These are phyloP conservation scores for Xylaria sp. DNA, from an alignment of 2,329 filamentous ascomycete species.

Conservation along the genomic window DNA sequence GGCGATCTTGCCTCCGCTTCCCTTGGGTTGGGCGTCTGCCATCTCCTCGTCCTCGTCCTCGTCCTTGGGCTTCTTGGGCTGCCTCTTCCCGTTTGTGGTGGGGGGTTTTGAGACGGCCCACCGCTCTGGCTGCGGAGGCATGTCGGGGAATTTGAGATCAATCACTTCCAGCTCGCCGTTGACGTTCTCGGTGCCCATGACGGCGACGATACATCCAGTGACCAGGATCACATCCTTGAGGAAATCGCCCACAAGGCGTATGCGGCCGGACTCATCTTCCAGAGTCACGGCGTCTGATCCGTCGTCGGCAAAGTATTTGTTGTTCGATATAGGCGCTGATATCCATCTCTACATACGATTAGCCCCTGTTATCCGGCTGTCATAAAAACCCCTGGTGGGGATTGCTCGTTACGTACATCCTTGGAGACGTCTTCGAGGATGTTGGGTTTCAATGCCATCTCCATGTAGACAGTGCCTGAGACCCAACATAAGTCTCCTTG, in stretches of 20 bases:
- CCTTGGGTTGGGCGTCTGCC: conserved; percentile 53
- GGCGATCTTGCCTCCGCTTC: conserved; percentile 70
- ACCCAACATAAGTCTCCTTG: conserved; percentile 98
- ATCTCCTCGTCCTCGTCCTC: conserved; percentile 68
- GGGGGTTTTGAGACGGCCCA: conserved; percentile 74
- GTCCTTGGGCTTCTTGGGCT: conserved; percentile 51
- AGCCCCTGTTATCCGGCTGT: background rate
- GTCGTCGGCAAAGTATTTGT: conserved; percentile 77
- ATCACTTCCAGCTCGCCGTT: conserved; percentile 94
- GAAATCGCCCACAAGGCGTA: conserved; percentile 78
- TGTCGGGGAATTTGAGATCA: conserved; percentile 87
- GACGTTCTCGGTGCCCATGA: conserved; percentile 90
- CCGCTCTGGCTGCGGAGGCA: conserved; percentile 82
- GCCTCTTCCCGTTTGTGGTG: conserved; percentile 41
- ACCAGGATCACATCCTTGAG: conserved; percentile 78
- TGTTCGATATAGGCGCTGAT: conserved; percentile 77
- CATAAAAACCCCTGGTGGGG: background rate
- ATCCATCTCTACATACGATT: conserved; percentile 77
- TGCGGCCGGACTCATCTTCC: conserved; percentile 92
- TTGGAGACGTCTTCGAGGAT: conserved; percentile 95
- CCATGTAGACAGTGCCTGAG: conserved; percentile 93
- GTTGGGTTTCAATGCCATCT: conserved; percentile 95
- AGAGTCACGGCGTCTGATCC: conserved; percentile 78
- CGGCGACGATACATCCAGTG: conserved; percentile 93
- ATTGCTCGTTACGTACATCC: conserved; percentile 67